These are phyloP conservation scores for Candida stauntonica DNA, from an alignment of 805 yeast genomes.

Conservation along the genomic window DNA sequence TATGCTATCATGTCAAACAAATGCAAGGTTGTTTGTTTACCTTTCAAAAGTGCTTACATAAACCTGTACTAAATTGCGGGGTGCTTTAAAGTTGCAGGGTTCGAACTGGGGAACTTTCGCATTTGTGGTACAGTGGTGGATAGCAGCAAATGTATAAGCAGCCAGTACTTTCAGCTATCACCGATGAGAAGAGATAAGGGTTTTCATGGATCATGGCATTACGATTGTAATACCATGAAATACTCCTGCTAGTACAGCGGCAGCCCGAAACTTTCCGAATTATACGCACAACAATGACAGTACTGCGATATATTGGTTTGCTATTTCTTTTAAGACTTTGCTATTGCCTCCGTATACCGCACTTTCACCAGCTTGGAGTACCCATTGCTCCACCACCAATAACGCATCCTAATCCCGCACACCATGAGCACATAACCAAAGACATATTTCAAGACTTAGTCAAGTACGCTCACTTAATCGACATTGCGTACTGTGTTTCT, in stretches of 20 bases:
- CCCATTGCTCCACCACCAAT: not conserved
- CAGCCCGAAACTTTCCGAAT: no score
- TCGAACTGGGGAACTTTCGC: slow-evolving; percentile 1
- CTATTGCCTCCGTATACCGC: no score
- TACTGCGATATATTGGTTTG: no score
- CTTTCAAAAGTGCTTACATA: slow-evolving; percentile 10
- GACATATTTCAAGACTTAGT: slow-evolving; percentile 14
- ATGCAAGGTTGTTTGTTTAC: slow-evolving; percentile 7
- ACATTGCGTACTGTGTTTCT: slow-evolving; percentile 28
- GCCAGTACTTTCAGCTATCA: not conserved
- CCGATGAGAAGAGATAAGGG: not conserved
- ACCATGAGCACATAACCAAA: slow-evolving; percentile 7
- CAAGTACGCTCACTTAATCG: slow-evolving; percentile 22
- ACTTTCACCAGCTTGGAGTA: not conserved
- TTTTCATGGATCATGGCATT: no score
- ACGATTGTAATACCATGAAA: no score
- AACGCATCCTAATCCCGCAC: not conserved
- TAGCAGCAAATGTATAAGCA: not conserved
- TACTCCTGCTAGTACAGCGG: no score
- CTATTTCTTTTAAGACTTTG: no score
- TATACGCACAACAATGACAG: no score
- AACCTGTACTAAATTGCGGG: slow-evolving; percentile 7
- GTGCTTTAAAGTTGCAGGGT: no score
- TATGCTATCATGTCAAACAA: not conserved
- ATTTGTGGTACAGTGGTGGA: slow-evolving; percentile 1